Base-by-base conservation (phyloP, 192 early-diverging fungal genomes). In the Gigaspora rosea region DNA sequence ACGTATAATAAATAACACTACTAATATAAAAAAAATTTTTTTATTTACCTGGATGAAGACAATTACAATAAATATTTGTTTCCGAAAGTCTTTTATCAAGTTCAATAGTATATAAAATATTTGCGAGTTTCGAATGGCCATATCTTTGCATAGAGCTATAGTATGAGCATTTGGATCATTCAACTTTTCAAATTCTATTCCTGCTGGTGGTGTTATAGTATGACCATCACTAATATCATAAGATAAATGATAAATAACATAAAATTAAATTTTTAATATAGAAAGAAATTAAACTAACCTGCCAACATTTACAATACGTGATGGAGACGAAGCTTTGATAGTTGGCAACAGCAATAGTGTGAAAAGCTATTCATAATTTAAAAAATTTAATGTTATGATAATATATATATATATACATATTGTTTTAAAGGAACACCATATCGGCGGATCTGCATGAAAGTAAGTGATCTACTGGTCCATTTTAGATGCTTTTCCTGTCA, bases 51-150 rank as follows among this genome's bases (percentile, higher is more conserved):
- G 89, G 89, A 72, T 89, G 82, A 2, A 89, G 51, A 49, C 78
- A 64, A 76, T 90, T 83, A 0, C 73, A 27, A 27, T 27, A 27
- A 27, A 27, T 1, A 27, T 27, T 27, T 27, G 27, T 27, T 27
- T 1, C 27, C 5, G 57, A 56, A 1, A 84, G 52, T 47, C 81
- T 63, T 8, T 80, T 75, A 61, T 85, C 82, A 5, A 92, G 80
- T 47, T 85, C 81, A 16, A 78, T 80, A 0, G 83, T 75, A 78
- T 88, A 90, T 18, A 86, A 81, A 33, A 86, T 78, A 63, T 88
- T 88, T 62, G 86, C 80, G 73, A 89, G 77, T 81, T 92, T 92
- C 7, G 82, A 80, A 16, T 85, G 80, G 32, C 83, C 86, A 77
- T 90, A 90, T 64, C 74, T 36, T 15, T 65, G 47, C 11, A 78